A percentile compares a stretch with the other conserved stretches of the same genome.
These are phyloP conservation scores for Nemania sp. DNA, from an alignment of 2,329 filamentous ascomycete species.

Conservation along the genomic window DNA sequence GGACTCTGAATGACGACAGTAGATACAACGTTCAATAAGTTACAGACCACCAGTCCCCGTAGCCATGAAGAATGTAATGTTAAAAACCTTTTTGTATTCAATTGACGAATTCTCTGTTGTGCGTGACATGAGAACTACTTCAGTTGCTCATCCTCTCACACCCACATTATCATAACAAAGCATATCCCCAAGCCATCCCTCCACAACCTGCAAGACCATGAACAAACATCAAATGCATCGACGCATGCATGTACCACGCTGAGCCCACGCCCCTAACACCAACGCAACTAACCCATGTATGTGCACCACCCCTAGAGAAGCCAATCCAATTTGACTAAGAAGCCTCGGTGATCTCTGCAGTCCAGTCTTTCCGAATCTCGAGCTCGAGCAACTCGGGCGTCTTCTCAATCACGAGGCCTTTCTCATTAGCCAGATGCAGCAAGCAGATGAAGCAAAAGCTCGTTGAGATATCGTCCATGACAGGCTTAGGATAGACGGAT, in stretches of 20 bases:
- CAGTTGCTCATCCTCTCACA: not conserved
- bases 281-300: not conserved
- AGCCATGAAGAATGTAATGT: too few species aligned
- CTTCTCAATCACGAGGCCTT: slow-evolving; percentile 77
- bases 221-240: not conserved
- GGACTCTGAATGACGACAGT: too few species aligned
- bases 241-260: not conserved
- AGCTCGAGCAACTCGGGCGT: slow-evolving; percentile 61
- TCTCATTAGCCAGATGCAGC: slow-evolving; percentile 89
- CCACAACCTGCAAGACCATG: not conserved
- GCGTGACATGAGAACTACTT: too few species aligned
- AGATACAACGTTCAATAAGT: too few species aligned
- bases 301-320: not conserved
- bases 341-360: slow-evolving; percentile 55
- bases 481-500: slow-evolving; percentile 79
- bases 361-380: slow-evolving; percentile 64
- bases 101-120: too few species aligned
- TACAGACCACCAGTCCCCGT: too few species aligned
- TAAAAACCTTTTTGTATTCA: too few species aligned
- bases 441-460: slow-evolving; percentile 92
- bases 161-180: slow-evolving; percentile 9
- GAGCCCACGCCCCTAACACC: not conserved
- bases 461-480: slow-evolving; percentile 93
- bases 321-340: slow-evolving; percentile 4
- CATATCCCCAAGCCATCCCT: slow-evolving; percentile 11